phyloP scores from a whole-genome alignment of 441 rosid genomes.

The Populus trichocarpa region DNA sequence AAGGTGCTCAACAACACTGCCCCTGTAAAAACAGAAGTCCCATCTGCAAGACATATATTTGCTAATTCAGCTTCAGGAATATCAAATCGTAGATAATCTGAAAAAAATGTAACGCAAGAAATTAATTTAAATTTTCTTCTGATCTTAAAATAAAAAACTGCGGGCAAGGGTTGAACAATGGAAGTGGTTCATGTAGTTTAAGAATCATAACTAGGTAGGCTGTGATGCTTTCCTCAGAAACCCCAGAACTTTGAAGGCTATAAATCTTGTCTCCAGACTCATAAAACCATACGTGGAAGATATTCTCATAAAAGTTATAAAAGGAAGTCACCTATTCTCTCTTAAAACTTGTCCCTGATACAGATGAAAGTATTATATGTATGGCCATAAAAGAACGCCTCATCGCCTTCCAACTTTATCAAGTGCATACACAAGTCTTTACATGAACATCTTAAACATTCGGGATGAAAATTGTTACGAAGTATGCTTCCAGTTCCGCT shows the following conservation, averaged over 20 bases:
- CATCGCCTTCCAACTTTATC: neutral
- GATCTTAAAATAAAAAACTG: neutral
- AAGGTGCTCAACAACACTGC: conserved; percentile 77
- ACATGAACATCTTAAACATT: neutral
- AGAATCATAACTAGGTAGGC: neutral
- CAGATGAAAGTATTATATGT: neutral
- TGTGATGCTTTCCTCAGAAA: neutral
- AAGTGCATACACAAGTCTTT: neutral
- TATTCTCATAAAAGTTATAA: neutral
- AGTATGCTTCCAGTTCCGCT: neutral
- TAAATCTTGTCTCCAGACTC: neutral
- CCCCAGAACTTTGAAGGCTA: neutral
- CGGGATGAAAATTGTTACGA: neutral
- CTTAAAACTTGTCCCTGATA: neutral
- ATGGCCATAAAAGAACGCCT: neutral
- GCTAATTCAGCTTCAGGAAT: conserved; percentile 12
- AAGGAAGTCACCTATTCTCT: neutral
- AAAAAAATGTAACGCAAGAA: neutral
- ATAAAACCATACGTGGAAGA: neutral
- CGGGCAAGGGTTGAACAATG: neutral
- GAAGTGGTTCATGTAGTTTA: neutral
- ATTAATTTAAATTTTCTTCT: neutral
- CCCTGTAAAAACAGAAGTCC: conserved; percentile 79
- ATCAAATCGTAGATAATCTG: neutral
- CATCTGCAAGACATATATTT: conserved; percentile 51